Evolutionary conservation across 2,329 filamentous ascomycete genomes (phyloP).

Genomic region (Ophiostoma angusticollis): DNA sequence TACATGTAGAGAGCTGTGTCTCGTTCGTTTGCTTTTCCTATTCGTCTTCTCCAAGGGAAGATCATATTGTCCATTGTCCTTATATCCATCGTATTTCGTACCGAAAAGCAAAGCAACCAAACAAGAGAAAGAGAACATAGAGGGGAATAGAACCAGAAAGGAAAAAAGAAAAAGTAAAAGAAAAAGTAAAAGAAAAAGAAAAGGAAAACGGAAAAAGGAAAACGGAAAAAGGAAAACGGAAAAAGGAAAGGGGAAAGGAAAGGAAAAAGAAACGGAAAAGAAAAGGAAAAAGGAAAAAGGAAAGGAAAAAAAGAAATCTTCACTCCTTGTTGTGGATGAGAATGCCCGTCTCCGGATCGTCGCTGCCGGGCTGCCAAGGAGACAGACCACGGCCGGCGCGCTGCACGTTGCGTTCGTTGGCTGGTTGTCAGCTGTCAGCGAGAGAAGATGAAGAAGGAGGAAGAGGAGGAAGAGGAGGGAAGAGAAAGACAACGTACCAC

Average conservation of each 20-base stretch:
- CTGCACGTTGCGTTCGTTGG: constrained; percentile 15
- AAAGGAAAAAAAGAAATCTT: not conserved
- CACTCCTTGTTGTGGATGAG: constrained; percentile 14
- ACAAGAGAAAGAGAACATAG: not conserved
- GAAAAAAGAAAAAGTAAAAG: not conserved
- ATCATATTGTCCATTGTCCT: not conserved
- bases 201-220: not conserved
- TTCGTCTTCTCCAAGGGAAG: no score
- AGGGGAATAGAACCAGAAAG: not conserved
- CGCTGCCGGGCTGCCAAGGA: constrained; percentile 14
- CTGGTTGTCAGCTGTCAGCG: constrained; percentile 6
- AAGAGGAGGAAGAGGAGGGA: not conserved
- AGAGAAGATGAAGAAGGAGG: not conserved
- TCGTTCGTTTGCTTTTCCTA: no score
- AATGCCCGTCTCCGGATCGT: constrained; percentile 15
- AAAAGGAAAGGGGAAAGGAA: not conserved
- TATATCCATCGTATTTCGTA: not conserved
- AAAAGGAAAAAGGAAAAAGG: not conserved
- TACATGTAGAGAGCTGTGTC: no score
- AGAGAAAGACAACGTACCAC: constrained; percentile 7
- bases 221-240: not conserved
- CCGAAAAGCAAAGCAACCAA: not conserved
- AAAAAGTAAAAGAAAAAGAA: constrained; percentile 2
- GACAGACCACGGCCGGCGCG: constrained; percentile 13
- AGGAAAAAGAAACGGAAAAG: not conserved